Base-by-base conservation (phyloP, 352 stramenopile genomes). In the Phytophthora fragariae region DNA sequence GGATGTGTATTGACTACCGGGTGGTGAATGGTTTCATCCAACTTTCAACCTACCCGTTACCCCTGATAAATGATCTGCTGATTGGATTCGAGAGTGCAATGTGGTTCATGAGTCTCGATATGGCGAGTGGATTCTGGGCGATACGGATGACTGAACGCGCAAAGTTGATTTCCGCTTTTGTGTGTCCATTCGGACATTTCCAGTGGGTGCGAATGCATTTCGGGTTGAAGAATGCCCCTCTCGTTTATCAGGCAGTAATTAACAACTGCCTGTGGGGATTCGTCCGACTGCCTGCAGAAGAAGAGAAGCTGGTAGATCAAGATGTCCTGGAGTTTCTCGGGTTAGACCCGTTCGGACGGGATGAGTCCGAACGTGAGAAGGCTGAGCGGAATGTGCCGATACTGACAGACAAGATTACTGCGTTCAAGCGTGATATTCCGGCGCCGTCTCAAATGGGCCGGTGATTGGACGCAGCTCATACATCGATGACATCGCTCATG, bases 171-270 rank as follows among this genome's bases (percentile, higher is more conserved):
- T 62, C 31, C 10, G 35, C 56, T 11, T 62, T 62, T 12, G 11
- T 62, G 8, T 62, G 35, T 19, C 33, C 33, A 19, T 35, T 62
- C 31, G 33, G 56, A 62, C 56, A 62, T 21, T 50, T 62, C 11
- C 55, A 61, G 55, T 61, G 55, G 55, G 27, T 61, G 8, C 12
- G 55, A 11, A 61, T 61, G 55, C 55, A n/a, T 5, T 61, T 61
- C 3, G 55, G 55, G 5, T 17, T 61, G 4, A 61, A 50, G 35
- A 61, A 61, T 8, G 55, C 55, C 3, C 55, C 33, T 1, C 19
- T 47, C 4, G 10, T 61, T 8, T 61, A 59, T 12, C 55, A 61
- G 5, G 15, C 14, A 0, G 55, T 61, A 7, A 49, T 61, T 15
- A 50, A 61, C 27, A 61, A 35, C 10, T 61, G 55, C 9, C 8